A percentile compares a stretch with the other conserved stretches of the same genome.
These are phyloP conservation scores for Gillenia trifoliata DNA, from an alignment of 306 rosid species.

Conservation along the genomic window DNA sequence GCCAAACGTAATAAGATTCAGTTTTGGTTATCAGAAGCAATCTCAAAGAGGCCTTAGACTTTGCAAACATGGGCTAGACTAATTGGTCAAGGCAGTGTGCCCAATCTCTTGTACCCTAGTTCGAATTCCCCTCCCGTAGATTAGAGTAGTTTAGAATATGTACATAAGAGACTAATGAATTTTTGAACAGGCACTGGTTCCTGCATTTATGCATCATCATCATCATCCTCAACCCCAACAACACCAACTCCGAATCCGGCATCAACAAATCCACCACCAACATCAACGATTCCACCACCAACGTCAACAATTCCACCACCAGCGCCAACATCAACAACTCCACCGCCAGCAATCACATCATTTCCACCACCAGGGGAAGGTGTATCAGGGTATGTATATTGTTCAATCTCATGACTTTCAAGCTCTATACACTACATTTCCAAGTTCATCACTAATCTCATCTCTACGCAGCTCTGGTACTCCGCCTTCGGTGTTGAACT, in stretches of 20 bases:
- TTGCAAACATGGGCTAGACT: too few species aligned
- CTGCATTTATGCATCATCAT: slow-evolving; percentile 50
- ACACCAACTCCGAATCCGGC: neutral
- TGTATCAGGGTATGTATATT: slow-evolving; percentile 37
- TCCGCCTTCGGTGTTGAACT: slow-evolving; percentile 52
- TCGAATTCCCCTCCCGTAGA: too few species aligned
- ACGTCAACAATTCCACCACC: slow-evolving; percentile 1
- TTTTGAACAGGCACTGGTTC: slow-evolving; percentile 57
- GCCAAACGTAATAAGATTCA: neutral
- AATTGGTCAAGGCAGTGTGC: neutral
- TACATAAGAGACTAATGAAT: neutral
- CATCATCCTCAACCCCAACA: slow-evolving; percentile 35
- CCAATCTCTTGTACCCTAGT: neutral
- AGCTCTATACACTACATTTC: neutral
- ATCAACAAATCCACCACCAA: neutral
- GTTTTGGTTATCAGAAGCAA: neutral
- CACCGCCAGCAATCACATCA: slow-evolving; percentile 24
- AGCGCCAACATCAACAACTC: slow-evolving; percentile 7
- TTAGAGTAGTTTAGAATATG: too few species aligned
- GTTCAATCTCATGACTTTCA: slow-evolving; percentile 1
- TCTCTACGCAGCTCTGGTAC: slow-evolving; percentile 41
- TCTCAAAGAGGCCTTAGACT: neutral
- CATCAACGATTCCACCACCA: slow-evolving; percentile 18
- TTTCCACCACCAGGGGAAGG: slow-evolving; percentile 46
- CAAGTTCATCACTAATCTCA: neutral